Base-by-base conservation (phyloP, 441 rosid genomes). In the Bocquillonia castaneifolia region DNA sequence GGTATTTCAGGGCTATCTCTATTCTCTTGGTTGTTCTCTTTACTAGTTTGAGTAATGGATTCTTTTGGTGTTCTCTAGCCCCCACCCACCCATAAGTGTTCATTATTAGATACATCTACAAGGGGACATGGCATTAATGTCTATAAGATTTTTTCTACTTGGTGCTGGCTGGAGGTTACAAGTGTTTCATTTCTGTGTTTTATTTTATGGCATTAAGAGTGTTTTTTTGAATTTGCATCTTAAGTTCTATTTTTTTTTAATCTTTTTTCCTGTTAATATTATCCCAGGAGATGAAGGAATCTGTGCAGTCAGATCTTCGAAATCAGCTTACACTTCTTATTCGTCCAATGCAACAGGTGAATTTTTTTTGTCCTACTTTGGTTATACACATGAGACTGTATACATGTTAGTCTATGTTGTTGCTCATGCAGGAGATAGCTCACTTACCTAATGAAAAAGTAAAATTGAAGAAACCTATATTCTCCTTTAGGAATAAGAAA, bases 261-360 rank as follows among this genome's bases (percentile, higher is more conserved):
- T 53, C 20, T 54, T 28, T 23, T 6, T 9, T 31, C 22, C 18
- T 15, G n/a, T n/a, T n/a, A n/a, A 26, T 7, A 40, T 55, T 18
- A 66, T 69, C 40, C 55, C 88, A 91, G 98, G 83, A 79, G 71
- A 68, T 91, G 83, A 93, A 91, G 89, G 85, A 78, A 75, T 84
- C 90, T 14, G 91, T 89, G 75, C 88, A 83, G 32, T 78, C 96
- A 62, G 87, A 89, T 58, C 82, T 83, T 63, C 85, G 92, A 52
- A 92, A 93, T 78, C 92, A 86, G 74, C 88, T 91, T 74, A 87
- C 98, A 55, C 89, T 85, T 67, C 88, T 91, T 53, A 85, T 91
- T 80, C 92, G 96, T 51, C 97, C 93, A 51, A 85, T 93, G 98
- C 93, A 89, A 65, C 96, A 88, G 96, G 98, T 91, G 63, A 76